Evolutionary conservation across 768 basidiomycete genomes (phyloP), one percentile per base, ranked within the genome.

Genomic region (Boletus pseudo-olivaceus): DNA sequence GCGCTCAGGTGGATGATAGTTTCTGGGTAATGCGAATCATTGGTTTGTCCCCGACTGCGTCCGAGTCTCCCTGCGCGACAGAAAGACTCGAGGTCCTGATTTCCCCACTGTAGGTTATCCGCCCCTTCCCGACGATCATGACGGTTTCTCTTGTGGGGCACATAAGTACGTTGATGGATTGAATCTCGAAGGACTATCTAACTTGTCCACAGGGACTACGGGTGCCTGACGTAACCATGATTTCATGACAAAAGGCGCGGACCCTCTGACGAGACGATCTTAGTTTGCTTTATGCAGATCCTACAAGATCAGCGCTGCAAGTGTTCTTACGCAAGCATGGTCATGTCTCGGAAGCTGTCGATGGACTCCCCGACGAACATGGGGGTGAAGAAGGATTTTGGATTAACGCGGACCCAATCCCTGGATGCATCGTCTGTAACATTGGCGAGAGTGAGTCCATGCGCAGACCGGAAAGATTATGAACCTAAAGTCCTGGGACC

Each of bases 1-100:
- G 80, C n/a, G 65, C 67, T 26, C 79, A 87, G 66, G 85, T 95
- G 0, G 82, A 91, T 54, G 84, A 95, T 59, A 86, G 85, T 59
- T 97, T 96, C 64, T 96, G 94, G 94, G 81, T 85, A 6, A 84
- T 93, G 87, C 80, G 93, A 5, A 75, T 87, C 5, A 90, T 96
- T 52, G 92, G 89, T 87, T 52, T 48, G 59, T 48, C 27, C 49
- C 20, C 3, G 20, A 19, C 19, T 20, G 33, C 23, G 5, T 34
- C 20, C 27, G 3, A 32, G 26, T 33, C 49, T 14, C 19, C 49
- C 1, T 15, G 30, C 5, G 20, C 17, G 12, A 49, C 23, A 29
- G 30, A 40, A 29, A 45, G 27, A 20, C 27, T 27, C 15, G 33
- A 35, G 19, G 29, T 35, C 29, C 39, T 49, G 44, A 46, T 35